Percentiles rank a stretch among this genome's conserved stretches.
Evolutionary conservation across 1,284 basidiomycete genomes (phyloP).

Genomic region (Apiotrichum montevideense): DNA sequence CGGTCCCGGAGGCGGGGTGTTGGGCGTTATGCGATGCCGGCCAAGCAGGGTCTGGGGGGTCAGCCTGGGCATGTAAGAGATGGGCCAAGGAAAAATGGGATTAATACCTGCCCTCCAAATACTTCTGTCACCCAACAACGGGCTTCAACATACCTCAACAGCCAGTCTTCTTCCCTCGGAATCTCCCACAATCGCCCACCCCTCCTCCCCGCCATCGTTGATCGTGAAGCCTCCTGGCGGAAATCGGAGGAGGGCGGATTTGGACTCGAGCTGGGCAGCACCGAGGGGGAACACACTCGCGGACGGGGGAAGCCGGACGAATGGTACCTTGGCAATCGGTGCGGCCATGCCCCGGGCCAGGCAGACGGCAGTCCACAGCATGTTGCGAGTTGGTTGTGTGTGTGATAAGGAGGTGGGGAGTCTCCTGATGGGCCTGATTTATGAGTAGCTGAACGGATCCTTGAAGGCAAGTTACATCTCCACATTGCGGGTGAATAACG

Average conservation of each 20-base stretch:
- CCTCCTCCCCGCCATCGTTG: constrained; percentile 49
- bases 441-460: no score
- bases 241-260: constrained; percentile 44
- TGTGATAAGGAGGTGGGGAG: no score
- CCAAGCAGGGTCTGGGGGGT: constrained; percentile 58
- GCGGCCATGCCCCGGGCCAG: neutral
- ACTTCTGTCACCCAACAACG: constrained; percentile 48
- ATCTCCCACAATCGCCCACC: constrained; percentile 63
- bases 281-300: constrained; percentile 36
- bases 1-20: constrained; percentile 57
- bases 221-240: constrained; percentile 58
- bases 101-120: no score
- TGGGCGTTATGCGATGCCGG: constrained; percentile 60
- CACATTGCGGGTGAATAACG: no score
- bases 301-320: constrained; percentile 29
- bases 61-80: neutral
- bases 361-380: neutral
- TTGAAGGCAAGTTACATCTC: no score
- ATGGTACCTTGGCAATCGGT: neutral
- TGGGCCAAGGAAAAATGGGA: no score
- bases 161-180: constrained; percentile 54
- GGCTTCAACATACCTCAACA: constrained; percentile 54
- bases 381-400: no score
- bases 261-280: constrained; percentile 10
- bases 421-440: no score